phyloP scores from a whole-genome alignment of 257 asterid genomes.

The Echium plantagineum region DNA sequence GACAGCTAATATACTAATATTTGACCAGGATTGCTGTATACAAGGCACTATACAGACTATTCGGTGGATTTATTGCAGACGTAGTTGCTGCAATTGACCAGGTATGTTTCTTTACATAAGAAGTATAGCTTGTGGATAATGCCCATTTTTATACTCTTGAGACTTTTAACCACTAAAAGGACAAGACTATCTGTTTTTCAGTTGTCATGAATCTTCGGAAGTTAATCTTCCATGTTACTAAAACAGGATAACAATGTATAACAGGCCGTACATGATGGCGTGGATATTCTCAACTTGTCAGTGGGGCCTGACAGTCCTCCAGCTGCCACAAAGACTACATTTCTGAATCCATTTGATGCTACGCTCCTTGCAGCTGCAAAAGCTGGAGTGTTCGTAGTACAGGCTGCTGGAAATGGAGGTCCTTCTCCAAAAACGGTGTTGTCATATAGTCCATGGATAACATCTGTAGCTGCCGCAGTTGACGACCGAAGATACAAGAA shows the following conservation, averaged over 20 bases:
- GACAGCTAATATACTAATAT: constrained; percentile 13
- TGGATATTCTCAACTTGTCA: constrained; percentile 87
- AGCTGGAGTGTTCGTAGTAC: constrained; percentile 94
- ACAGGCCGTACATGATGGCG: constrained; percentile 98
- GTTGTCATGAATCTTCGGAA: neutral
- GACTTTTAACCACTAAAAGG: no score
- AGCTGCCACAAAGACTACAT: constrained; percentile 82
- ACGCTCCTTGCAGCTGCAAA: constrained; percentile 93
- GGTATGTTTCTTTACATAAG: constrained; percentile 27
- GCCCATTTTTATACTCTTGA: no score
- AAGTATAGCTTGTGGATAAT: no score
- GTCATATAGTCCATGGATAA: constrained; percentile 98
- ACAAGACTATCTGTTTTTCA: no score
- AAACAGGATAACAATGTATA: constrained; percentile 16
- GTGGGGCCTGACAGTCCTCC: constrained; percentile 98
- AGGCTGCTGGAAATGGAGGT: constrained; percentile 99
- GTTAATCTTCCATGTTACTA: constrained; percentile 12
- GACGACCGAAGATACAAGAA: constrained; percentile 95
- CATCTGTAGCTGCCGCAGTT: constrained; percentile 93
- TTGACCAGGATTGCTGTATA: constrained; percentile 86
- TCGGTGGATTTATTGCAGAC: constrained; percentile 95
- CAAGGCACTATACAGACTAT: constrained; percentile 92
- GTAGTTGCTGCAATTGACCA: constrained; percentile 99
- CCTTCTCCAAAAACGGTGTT: constrained; percentile 85
- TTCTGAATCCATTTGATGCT: constrained; percentile 86